Evolutionary conservation across 2,329 filamentous ascomycete species (phyloP).

Genomic region (Nemania sp.): DNA sequence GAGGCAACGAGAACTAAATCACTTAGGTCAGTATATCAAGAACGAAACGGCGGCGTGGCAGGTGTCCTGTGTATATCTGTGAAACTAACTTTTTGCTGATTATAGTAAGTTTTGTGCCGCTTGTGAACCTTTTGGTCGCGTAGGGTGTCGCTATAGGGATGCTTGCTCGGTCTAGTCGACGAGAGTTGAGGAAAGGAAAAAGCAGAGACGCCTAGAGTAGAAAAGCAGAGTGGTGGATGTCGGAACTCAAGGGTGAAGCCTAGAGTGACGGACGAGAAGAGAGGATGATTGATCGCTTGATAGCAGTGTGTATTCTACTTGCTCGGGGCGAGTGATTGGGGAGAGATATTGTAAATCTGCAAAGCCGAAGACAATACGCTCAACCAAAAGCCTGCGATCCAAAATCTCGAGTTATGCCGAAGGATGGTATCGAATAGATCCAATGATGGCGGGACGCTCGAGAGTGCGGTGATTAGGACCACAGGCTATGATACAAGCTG

Average conservation of each 20-base stretch:
- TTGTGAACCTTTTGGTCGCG: too few species aligned
- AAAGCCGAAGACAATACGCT: conserved; percentile 25
- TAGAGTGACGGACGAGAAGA: not conserved
- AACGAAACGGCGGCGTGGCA: too few species aligned
- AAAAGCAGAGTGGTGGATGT: not conserved
- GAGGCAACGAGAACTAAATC: too few species aligned
- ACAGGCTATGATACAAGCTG: not conserved
- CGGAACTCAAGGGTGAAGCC: not conserved
- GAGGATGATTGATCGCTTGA: not conserved
- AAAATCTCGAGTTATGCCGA: conserved; percentile 28
- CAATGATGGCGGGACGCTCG: conserved; percentile 18
- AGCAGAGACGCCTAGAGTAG: not conserved
- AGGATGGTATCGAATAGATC: conserved; percentile 23
- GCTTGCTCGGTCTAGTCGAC: not conserved
- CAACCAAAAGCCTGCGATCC: conserved; percentile 29
- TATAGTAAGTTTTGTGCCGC: too few species aligned
- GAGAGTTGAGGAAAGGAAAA: not conserved
- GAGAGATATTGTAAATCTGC: conserved; percentile 33
- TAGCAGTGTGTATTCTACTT: not conserved
- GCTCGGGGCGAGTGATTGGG: conserved; percentile 5
- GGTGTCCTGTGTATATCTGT: too few species aligned
- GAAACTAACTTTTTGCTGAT: too few species aligned
- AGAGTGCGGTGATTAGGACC: conserved; percentile 11
- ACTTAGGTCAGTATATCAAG: too few species aligned
- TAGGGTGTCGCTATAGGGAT: not conserved